Evolutionary conservation across 192 early-diverging fungal species (phyloP), one percentile per base, ranked within the genome.

Genomic region (Neocallimastix lanati): DNA sequence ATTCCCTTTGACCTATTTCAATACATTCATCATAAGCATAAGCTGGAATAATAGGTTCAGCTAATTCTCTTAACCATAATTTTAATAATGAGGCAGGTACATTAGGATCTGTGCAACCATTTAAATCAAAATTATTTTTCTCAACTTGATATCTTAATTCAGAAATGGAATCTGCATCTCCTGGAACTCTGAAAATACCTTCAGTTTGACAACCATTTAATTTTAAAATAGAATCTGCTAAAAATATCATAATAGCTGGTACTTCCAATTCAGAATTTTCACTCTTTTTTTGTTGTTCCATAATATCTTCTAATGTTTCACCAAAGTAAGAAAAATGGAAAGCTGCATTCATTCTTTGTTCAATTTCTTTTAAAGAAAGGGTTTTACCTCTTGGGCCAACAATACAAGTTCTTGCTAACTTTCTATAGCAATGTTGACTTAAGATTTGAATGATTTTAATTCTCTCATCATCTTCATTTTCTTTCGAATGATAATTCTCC

Each of bases 151-250:
- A 2, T 78, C 78, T 38, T 79, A 88, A 88, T 38, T 38, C 93
- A 25, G 93, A 89, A 13, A 98, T 94, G 27, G 88, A 85, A 77
- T 96, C 96, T 28, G 90, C 91, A 83, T 97, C 95, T 28, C 94
- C 97, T 28, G 97, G 94, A 21, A 98, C 94, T 79, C 97, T 91
- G 84, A 98, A 98, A 77, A 98, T 96, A 30, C 97, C 97, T 83
- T 98, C 96, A 18, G 94, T 90, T 76, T 84, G 78, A 30, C 86
- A 87, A 25, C 97, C 97, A 36, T 93, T 90, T 28, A 97, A 88
- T 2, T 88, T 82, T 28, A 92, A 79, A 28, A 98, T 92, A 13
- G 88, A 84, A 18, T 90, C 88, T 11, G 91, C 87, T 78, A 98
- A 85, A 80, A 93, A 94, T 36, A 92, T 88, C 25, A 98, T 89